A percentile compares a stretch with the other conserved stretches of the same genome.
Conservation (phyloP, 164 flowering plant species). For the Umbilicus rupestris region DNA sequence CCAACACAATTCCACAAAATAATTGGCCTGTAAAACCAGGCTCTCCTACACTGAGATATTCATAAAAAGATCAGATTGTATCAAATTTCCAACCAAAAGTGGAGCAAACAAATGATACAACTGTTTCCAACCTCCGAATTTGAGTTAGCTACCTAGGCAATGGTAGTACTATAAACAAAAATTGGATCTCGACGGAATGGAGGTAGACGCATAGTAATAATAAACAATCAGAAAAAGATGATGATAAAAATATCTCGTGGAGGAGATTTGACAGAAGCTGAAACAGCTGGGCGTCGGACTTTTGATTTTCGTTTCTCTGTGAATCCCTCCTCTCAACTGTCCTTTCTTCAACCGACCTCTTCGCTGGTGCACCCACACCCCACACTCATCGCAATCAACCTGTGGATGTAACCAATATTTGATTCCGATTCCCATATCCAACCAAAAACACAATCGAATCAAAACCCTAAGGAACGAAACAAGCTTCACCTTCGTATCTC, state of each 20-base stretch:
- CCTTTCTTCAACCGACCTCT: neutral
- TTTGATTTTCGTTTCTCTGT: neutral
- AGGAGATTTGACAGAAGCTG: constrained; percentile 61
- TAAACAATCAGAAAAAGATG: neutral
- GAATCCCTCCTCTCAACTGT: neutral
- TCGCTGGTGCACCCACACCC: no score
- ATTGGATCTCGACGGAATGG: neutral
- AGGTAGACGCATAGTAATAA: no score
- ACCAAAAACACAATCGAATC: neutral
- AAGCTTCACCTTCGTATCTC: neutral
- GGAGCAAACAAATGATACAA: no score
- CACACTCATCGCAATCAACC: no score
- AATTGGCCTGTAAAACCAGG: no score
- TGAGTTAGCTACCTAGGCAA: neutral
- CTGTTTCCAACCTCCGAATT: neutral
- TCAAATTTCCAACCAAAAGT: no score
- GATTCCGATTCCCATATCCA: neutral
- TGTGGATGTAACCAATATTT: no score
- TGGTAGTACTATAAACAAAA: neutral
- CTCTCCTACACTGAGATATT: no score
- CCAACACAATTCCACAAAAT: no score
- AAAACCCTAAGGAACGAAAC: neutral
- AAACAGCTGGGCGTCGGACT: constrained; percentile 55
- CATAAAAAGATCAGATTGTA: no score
- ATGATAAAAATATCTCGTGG: constrained; percentile 31